Conservation (phyloP, 2,329 filamentous ascomycete genomes). For the Monascus ruber region DNA sequence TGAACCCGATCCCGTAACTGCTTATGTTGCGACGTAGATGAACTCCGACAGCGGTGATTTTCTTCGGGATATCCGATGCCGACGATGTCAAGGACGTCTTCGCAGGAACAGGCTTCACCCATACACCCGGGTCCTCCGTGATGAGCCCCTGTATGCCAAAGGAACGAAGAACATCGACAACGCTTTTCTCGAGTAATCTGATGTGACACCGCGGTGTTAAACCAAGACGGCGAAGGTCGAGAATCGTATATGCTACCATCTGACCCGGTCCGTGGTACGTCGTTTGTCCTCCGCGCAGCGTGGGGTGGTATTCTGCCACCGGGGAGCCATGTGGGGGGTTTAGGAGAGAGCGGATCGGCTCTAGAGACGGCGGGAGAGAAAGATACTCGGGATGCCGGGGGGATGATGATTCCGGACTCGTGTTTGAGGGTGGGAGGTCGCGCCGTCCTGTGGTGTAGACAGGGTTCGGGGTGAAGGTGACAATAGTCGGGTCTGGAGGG, state of each 20-base stretch:
- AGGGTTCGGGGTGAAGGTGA: conserved; percentile 72
- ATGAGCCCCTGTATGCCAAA: conserved; percentile 53
- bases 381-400: conserved; percentile 17
- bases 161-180: conserved; percentile 52
- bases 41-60: conserved; percentile 88
- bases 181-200: conserved; percentile 61
- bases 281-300: conserved; percentile 76
- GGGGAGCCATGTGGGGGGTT: conserved; percentile 18
- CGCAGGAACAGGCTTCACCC: conserved; percentile 39
- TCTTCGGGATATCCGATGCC: conserved; percentile 29
- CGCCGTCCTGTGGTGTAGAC: conserved; percentile 87
- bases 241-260: conserved; percentile 78
- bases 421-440: conserved; percentile 43
- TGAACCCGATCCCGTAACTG: conserved; percentile 69
- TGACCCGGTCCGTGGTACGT: conserved; percentile 96
- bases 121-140: conserved; percentile 74
- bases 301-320: conserved; percentile 53
- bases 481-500: conserved; percentile 55
- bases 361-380: conserved; percentile 23
- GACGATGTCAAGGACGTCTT: background rate
- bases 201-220: conserved; percentile 69
- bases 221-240: conserved; percentile 62
- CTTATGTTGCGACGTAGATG: conserved; percentile 76
- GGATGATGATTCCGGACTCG: conserved; percentile 16
- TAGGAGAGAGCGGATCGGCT: conserved; percentile 26